Evolutionary conservation across 23 red algal species (phyloP).

Genomic region (Pyropia haitanensis): DNA sequence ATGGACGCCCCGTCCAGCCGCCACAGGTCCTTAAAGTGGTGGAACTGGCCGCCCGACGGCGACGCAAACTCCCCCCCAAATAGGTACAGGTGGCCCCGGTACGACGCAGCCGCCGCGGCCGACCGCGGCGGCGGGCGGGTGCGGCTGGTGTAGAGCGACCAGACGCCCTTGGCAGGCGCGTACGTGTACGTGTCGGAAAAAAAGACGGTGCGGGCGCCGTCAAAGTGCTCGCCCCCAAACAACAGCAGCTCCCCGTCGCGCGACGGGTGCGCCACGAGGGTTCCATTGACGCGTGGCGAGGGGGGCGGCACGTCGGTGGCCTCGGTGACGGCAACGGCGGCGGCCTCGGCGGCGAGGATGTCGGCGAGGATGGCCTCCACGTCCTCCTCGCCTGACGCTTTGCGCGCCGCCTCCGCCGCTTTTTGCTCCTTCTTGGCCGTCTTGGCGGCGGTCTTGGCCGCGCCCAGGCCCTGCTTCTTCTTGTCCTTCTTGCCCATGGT

Average conservation of each 20-base stretch:
- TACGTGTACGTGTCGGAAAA: constrained; percentile 52
- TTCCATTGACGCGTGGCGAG: constrained; percentile 43
- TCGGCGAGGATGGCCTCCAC: constrained; percentile 70
- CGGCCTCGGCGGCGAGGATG: constrained; percentile 56
- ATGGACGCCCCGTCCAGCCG: constrained; percentile 47
- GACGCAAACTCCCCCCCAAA: constrained; percentile 70
- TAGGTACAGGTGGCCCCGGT: constrained; percentile 63
- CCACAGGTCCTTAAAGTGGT: constrained; percentile 70
- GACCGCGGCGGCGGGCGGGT: constrained; percentile 53
- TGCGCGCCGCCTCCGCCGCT: constrained; percentile 29
- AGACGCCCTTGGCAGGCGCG: constrained; percentile 36
- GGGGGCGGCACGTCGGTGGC: constrained; percentile 41
- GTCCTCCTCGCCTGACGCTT: constrained; percentile 59
- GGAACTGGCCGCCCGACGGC: constrained; percentile 45
- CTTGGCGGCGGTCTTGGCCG: constrained; percentile 68
- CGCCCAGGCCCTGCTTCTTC: constrained; percentile 76
- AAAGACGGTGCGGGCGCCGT: constrained; percentile 37
- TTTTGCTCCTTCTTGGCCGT: constrained; percentile 63
- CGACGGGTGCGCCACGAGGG: constrained; percentile 25
- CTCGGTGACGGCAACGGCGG: constrained; percentile 37
- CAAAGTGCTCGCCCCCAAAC: constrained; percentile 65
- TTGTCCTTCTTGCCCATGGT: constrained; percentile 76
- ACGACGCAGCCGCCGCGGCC: constrained; percentile 30
- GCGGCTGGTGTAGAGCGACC: constrained; percentile 39
- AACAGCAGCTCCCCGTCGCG: constrained; percentile 52